Conservation (phyloP, 768 basidiomycete genomes). For the Mycena amicta region DNA sequence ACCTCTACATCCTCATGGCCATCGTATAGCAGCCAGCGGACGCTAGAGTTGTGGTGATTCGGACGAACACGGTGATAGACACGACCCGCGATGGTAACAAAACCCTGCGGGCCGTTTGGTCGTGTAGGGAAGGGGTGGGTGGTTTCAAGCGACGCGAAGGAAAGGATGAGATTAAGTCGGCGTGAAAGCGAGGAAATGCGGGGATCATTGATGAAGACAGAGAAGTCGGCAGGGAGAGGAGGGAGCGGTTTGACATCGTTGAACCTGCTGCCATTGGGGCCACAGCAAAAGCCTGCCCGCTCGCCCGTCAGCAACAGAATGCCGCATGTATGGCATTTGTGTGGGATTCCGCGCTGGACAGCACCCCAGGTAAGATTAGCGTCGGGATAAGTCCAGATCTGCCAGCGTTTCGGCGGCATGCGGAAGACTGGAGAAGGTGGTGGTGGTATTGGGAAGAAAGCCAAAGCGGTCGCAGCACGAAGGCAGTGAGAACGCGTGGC, state of each 20-base stretch:
- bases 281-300: too few species aligned
- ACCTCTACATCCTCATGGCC: not conserved
- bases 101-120: constrained; percentile 1
- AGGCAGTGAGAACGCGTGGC: too few species aligned
- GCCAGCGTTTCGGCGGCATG: too few species aligned
- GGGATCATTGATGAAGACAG: constrained; percentile 19
- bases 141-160: constrained; percentile 27
- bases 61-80: too few species aligned
- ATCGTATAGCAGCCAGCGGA: constrained; percentile 30
- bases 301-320: too few species aligned
- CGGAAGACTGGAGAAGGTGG: too few species aligned
- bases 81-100: constrained; percentile 22
- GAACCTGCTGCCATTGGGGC: too few species aligned
- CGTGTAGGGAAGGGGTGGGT: constrained; percentile 18
- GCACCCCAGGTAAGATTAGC: not conserved
- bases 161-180: too few species aligned
- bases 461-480: too few species aligned
- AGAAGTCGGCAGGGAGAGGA: constrained; percentile 20
- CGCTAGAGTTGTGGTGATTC: constrained; percentile 22
- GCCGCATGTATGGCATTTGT: not conserved
- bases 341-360: not conserved
- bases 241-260: too few species aligned
- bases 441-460: too few species aligned
- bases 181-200: constrained; percentile 23
- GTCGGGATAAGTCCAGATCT: too few species aligned